Percentiles rank a stretch among this genome's conserved stretches.
These are phyloP conservation scores for Kodamaea kakaduensis DNA, from an alignment of 805 yeast species.

Conservation along the genomic window DNA sequence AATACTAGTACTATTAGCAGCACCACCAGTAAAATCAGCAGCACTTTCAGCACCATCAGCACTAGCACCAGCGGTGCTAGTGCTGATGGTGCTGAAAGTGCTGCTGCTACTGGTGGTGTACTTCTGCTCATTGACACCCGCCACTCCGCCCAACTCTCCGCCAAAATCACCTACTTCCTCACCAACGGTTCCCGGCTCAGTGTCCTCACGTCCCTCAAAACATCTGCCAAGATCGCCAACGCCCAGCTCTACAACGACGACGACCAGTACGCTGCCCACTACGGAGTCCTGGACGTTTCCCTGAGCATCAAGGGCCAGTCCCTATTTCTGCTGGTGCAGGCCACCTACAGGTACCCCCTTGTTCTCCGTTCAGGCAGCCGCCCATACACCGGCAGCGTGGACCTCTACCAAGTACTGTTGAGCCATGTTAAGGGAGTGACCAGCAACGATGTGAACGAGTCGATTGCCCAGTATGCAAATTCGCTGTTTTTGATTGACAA, in stretches of 20 bases:
- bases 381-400: too few species aligned
- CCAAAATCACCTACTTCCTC: neutral
- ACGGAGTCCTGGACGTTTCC: neutral
- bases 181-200: neutral
- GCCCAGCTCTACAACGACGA: neutral
- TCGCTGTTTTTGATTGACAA: neutral
- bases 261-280: neutral
- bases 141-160: neutral
- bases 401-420: too few species aligned
- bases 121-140: conserved; percentile 2
- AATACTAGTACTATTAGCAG: too few species aligned
- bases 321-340: too few species aligned
- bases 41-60: neutral
- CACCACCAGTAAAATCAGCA: neutral
- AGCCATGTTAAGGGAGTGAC: too few species aligned
- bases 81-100: neutral
- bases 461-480: neutral
- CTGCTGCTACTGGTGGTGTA: conserved; percentile 1
- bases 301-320: conserved; percentile 1
- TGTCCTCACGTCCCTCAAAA: neutral
- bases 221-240: neutral
- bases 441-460: too few species aligned
- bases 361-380: too few species aligned
- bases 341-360: too few species aligned
- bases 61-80: too few species aligned